Base-by-base conservation (phyloP, 768 basidiomycete genomes). In the Neoboletus magnificus region DNA sequence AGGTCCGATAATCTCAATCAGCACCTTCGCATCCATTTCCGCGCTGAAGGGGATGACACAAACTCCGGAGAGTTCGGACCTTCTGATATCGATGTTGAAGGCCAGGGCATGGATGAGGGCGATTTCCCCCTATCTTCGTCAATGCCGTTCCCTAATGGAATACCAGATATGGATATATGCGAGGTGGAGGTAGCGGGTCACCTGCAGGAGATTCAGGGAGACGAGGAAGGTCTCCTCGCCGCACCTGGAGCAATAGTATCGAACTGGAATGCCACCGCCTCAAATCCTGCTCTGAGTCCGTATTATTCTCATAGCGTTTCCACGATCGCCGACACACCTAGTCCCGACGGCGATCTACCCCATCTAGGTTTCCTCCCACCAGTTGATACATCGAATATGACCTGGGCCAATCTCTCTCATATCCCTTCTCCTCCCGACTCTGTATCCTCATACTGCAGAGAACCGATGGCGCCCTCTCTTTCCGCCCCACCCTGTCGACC, bases 1-100 rank as follows among this genome's bases (percentile, higher is more conserved):
- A 78, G 93, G 66, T 87, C 86, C 66, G 95, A 96, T 68, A 95
- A 95, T 65, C 79, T 98, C 39, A 83, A 81, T 22, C 92, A 96
- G 71, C 95, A 98, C 68, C 66, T 86, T 55, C 82, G 91, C 58
- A 93, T 91, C 46, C 94, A 96, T 72, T 72, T 66, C 54, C 67
- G 56, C 51, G 64, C 65, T 15, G 72, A 68, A 39, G 71, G 63
- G 29, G 69, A 69, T 57, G 62, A 65, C 57, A 35, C 65, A 42
- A 59, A 59, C 45, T 61, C 66, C 61, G 68, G 57, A 23, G 74
- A 63, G 13, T 58, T 56, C 53, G 66, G 66, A 20, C 58, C 55
- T 32, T 66, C 64, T 48, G 70, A 66, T 49, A 56, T 61, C 32
- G 68, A 70, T 50, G 56, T 60, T 43, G 77, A 79, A 42, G 68